Base-by-base conservation (phyloP, 257 asterid species). In the Nicotiana tabacum region DNA sequence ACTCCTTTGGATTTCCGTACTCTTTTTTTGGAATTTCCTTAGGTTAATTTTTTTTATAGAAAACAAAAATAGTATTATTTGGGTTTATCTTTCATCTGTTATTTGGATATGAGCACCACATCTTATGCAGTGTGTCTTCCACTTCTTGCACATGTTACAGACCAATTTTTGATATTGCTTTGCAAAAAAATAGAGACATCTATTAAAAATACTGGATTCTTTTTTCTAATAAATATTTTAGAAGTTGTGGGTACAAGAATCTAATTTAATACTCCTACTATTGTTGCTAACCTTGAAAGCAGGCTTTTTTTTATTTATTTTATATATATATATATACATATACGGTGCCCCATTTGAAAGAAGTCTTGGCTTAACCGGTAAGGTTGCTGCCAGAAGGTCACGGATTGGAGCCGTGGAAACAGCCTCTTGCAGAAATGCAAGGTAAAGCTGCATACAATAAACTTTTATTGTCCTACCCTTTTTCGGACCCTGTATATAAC, bases 81-180 rank as follows among this genome's bases (percentile, higher is more conserved):
- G 21, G 6, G 18, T 74, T 51, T 16, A 24, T 74, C 39, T 74
- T 48, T 74, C 61, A 46, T 48, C 24, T 13, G 2, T 46, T 74
- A 74, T 46, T 46, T 74, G 39, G 39, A 48, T 24, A 13, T 74
- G 61, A 74, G 24, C 9, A 46, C 39, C 24, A 9, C 48, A 74
- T 18, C 21, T 48, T 27, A 74, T 24, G 80, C 62, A 74, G 13
- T 74, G 62, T 74, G 80, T 48, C 43, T 74, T 46, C 80, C 62
- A 74, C 80, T 48, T 48, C 80, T 48, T 74, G 80, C 80, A 74
- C 80, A 48, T 74, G 62, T 74, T 10, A 48, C 13, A 48, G 62
- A 74, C 27, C 61, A 46, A 48, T 12, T 10, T 72, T 74, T 61
- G 62, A 74, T 39, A 21, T 48, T 48, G 39, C 79, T 1, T 72